These are phyloP conservation scores for Deuterostichococcus epilithicus DNA, from an alignment of 139 green algal species.

Conservation along the genomic window DNA sequence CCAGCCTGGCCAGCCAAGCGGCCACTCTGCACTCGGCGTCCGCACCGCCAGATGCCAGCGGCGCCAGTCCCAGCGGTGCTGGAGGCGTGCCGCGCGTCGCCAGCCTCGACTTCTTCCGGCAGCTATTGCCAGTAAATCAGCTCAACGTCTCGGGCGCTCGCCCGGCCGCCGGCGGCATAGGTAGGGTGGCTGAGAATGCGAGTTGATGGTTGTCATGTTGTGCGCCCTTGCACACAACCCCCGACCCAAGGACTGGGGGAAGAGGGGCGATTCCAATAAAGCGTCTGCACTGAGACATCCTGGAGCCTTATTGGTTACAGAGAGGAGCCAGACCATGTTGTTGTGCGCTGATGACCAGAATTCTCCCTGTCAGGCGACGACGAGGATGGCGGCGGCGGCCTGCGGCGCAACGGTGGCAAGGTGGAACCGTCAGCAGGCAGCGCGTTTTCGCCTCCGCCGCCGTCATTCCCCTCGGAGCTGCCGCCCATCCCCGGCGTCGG, in stretches of 20 bases:
- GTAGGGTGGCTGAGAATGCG: too few relatives aligned
- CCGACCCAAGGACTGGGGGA: too few relatives aligned
- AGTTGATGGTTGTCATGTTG: too few relatives aligned
- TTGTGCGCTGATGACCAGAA: too few relatives aligned
- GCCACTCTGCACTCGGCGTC: constrained; percentile 1
- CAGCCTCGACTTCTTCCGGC: constrained; percentile 56
- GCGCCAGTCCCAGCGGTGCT: background rate
- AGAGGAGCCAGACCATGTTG: too few relatives aligned
- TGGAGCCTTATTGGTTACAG: too few relatives aligned
- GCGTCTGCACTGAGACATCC: too few relatives aligned
- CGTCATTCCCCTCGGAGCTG: background rate
- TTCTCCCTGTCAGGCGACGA: too few relatives aligned
- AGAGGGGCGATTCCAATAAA: too few relatives aligned
- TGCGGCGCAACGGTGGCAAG: background rate
- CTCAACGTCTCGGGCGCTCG: background rate
- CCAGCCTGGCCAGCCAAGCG: constrained; percentile 12
- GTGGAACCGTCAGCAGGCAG: background rate
- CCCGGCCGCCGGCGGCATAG: background rate
- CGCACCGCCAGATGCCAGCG: background rate
- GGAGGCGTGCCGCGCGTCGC: constrained; percentile 55
- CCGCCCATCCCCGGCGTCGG: background rate
- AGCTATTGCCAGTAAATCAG: constrained; percentile 43
- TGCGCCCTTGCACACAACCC: too few relatives aligned
- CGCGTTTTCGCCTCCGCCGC: background rate
- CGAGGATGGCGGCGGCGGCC: background rate